Conservation (phyloP, 441 rosid genomes). For the Gossypium schwendimanii region DNA sequence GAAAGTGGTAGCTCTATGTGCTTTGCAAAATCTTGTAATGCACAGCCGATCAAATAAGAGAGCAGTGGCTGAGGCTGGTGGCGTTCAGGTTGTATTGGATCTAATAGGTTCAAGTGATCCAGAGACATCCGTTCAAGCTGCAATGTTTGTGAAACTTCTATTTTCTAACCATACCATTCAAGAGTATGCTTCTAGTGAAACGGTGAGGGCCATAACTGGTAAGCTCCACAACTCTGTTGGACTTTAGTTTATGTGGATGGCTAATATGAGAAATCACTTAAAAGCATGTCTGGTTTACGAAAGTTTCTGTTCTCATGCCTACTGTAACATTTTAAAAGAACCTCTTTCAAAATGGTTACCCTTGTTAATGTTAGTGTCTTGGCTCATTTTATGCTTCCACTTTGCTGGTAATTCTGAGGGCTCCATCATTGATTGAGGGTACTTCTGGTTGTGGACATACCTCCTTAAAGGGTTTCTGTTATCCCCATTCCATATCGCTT, state of each 20-base stretch:
- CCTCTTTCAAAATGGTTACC: neutral
- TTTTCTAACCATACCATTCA: constrained; percentile 98
- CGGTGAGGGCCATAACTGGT: constrained; percentile 99
- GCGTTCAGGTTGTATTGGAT: constrained; percentile 97
- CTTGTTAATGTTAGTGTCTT: neutral
- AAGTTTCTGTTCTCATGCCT: neutral
- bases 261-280: constrained; percentile 8
- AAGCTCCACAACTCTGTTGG: constrained; percentile 16
- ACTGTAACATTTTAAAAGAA: constrained; percentile 3
- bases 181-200: constrained; percentile 98
- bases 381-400: neutral
- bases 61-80: constrained; percentile 99
- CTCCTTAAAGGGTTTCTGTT: neutral
- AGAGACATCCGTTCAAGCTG: constrained; percentile 98
- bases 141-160: constrained; percentile 89
- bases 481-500: neutral
- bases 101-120: constrained; percentile 95
- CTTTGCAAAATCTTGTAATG: constrained; percentile 98
- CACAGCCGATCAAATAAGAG: constrained; percentile 93
- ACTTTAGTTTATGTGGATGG: neutral
- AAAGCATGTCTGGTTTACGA: neutral
- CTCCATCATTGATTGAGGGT: neutral
- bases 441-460: neutral
- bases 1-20: constrained; percentile 99
- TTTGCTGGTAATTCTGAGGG: neutral